Percentiles rank a stretch among this genome's conserved stretches.
Conservation (phyloP, 2,329 filamentous ascomycete genomes). For the Parastagonospora avenae region DNA sequence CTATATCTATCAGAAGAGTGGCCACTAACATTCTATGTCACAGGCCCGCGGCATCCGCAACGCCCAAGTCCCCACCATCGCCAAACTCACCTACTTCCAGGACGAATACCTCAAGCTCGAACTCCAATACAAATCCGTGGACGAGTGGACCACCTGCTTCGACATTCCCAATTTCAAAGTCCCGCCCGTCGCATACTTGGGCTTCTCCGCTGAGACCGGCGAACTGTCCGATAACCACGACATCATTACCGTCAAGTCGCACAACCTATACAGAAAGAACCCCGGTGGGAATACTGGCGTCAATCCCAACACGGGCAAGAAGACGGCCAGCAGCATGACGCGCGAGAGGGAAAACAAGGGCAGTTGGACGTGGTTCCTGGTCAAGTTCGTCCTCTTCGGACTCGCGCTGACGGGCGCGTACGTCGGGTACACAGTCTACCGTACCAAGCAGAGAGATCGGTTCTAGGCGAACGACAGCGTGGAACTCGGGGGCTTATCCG, state of each 20-base stretch:
- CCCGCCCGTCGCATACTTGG: constrained; percentile 71
- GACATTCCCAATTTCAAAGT: constrained; percentile 71
- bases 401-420: constrained; percentile 75
- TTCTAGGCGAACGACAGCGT: constrained; percentile 43
- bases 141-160: constrained; percentile 90
- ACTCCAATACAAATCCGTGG: constrained; percentile 89
- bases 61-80: constrained; percentile 74
- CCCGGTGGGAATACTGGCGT: constrained; percentile 20
- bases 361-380: constrained; percentile 73
- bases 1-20: constrained; percentile 10
- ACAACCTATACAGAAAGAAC: constrained; percentile 78
- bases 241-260: constrained; percentile 83
- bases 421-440: constrained; percentile 83
- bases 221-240: constrained; percentile 98
- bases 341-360: constrained; percentile 55
- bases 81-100: constrained; percentile 92
- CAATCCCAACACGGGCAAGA: constrained; percentile 14
- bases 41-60: constrained; percentile 87
- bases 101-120: constrained; percentile 91
- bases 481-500: background rate
- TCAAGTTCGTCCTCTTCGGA: constrained; percentile 82
- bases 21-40: background rate
- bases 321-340: constrained; percentile 39
- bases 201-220: constrained; percentile 83
- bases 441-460: constrained; percentile 61